These are phyloP conservation scores for Neofusicoccum cordaticola DNA, from an alignment of 2,329 filamentous ascomycete genomes.

Conservation along the genomic window DNA sequence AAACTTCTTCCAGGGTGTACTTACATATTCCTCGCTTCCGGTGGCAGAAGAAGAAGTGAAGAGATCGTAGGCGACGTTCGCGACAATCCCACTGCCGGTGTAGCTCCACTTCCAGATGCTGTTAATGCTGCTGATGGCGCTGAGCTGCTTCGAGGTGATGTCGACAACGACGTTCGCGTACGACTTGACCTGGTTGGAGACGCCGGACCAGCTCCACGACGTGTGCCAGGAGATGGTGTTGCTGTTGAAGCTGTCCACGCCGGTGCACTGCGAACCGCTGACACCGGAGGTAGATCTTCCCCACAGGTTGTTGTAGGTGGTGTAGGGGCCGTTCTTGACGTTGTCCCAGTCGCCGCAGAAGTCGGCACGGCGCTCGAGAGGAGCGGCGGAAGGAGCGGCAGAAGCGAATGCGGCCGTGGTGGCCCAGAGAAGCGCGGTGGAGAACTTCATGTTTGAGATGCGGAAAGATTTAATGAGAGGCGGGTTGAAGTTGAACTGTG, in stretches of 20 bases:
- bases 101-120: constrained; percentile 52
- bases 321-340: constrained; percentile 28
- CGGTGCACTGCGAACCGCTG: constrained; percentile 48
- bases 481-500: background rate
- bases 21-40: constrained; percentile 48
- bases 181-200: constrained; percentile 39
- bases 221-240: constrained; percentile 44
- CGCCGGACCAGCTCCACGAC: constrained; percentile 42
- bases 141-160: constrained; percentile 26
- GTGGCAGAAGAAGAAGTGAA: constrained; percentile 52
- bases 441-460: constrained; percentile 27
- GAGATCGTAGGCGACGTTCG: constrained; percentile 62
- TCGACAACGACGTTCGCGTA: constrained; percentile 37
- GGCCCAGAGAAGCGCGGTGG: constrained; percentile 23
- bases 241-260: constrained; percentile 38
- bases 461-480: background rate
- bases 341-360: constrained; percentile 34
- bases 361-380: constrained; percentile 31
- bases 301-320: constrained; percentile 45
- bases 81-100: constrained; percentile 48
- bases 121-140: constrained; percentile 40
- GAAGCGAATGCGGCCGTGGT: constrained; percentile 29
- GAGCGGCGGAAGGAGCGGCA: constrained; percentile 28
- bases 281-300: constrained; percentile 34
- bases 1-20: background rate